Base-by-base conservation (phyloP, 164 flowering plant species). In the Vitis labrusca region DNA sequence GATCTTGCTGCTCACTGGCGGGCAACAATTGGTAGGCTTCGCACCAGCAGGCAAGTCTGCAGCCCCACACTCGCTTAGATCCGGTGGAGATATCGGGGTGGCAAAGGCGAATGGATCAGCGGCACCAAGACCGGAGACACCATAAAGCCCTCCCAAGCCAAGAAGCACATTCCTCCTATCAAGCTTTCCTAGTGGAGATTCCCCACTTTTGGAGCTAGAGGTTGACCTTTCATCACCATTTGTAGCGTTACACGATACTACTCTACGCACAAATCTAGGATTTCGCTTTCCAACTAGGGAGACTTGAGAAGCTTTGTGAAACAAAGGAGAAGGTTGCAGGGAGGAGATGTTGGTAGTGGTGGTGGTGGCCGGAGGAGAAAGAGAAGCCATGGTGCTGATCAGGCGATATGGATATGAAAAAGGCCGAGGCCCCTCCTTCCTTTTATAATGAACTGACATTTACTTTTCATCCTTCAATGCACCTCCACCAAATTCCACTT, bases 141-240 rank as follows among this genome's bases (percentile, higher is more conserved):
- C 85, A 54, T 79, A 86, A 0, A 86, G 65, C 0, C 90, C 90
- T 48, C 89, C 92, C 0, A 86, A 47, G 3, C 89, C 85, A 29
- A 86, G 48, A 9, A 88, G 85, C 17, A 83, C 65, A 51, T 84
- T 75, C 51, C 93, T 76, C 65, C 93, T 72, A 67, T 83, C 86
- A 2, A 82, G 37, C 61, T 63, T 71, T 11, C 51, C 67, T 1
- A 48, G 66, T n/a, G 68, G 7, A 44, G 51, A 12, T 8, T 57
- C 32, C 1, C 27, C 27, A 23, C 2, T 23, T 23, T 23, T 1
- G 27, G 27, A 23, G 2, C 27, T 23, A 23, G 27, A 23, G 27
- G 27, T 23, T 23, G 27, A 23, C 27, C 2, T 49, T 7, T 51
- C 27, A 32, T 66, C 57, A 32, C 54, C 13, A n/a, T 68, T 37